These are phyloP conservation scores for Globisporangium nunn DNA, from an alignment of 352 stramenopile genomes.

Conservation along the genomic window DNA sequence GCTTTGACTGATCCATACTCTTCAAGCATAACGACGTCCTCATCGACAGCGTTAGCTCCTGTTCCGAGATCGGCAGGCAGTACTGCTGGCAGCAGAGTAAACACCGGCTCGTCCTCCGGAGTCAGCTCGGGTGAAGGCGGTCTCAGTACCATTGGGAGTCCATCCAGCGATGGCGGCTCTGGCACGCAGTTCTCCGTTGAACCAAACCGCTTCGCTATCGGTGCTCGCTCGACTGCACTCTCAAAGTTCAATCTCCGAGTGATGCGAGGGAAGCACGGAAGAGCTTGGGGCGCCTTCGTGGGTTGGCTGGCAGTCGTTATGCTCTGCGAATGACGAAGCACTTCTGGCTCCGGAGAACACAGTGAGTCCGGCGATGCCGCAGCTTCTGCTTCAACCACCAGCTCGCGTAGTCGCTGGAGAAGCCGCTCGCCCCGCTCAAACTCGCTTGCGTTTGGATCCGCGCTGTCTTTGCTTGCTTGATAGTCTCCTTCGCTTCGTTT, in stretches of 20 bases:
- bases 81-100: conserved; percentile 1
- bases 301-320: conserved; percentile 3
- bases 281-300: conserved; percentile 10
- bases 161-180: conserved; percentile 8
- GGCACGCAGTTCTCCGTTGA: conserved; percentile 25
- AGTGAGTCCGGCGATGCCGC: conserved; percentile 15
- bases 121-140: conserved; percentile 1
- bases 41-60: background rate
- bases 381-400: conserved; percentile 19
- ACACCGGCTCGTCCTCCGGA: conserved; percentile 12
- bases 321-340: conserved; percentile 4
- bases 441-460: conserved; percentile 6
- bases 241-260: conserved; percentile 51
- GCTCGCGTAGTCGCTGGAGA: conserved; percentile 25
- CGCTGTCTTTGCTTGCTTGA: background rate
- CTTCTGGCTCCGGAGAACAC: conserved; percentile 17
- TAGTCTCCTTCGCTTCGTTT: conserved; percentile 4
- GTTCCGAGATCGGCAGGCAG: background rate
- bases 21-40: background rate
- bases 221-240: background rate
- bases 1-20: background rate
- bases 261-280: conserved; percentile 20
- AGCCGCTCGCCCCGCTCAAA: conserved; percentile 26
- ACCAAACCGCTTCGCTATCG: background rate
- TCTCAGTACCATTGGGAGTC: background rate